Evolutionary conservation across 2,329 filamentous ascomycete species (phyloP).

Genomic region (Meredithiella fracta): DNA sequence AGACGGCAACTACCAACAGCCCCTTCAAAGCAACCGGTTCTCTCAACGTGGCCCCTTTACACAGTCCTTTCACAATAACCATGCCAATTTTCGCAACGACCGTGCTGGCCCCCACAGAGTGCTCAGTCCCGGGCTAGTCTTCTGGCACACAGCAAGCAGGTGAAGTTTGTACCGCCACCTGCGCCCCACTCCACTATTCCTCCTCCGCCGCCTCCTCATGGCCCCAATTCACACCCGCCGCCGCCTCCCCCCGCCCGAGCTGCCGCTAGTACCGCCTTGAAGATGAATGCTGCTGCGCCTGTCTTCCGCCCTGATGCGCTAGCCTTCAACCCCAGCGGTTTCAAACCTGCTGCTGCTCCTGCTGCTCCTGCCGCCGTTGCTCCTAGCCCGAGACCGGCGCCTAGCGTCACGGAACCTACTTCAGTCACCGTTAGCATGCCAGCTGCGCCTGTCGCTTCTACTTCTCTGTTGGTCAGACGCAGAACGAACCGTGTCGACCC

Average conservation of each 20-base stretch:
- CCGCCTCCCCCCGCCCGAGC: slow-evolving; percentile 22
- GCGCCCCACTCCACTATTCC: slow-evolving; percentile 19
- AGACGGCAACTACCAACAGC: not conserved
- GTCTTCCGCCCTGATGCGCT: slow-evolving; percentile 3
- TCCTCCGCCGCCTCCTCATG: slow-evolving; percentile 50
- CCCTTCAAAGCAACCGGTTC: not conserved
- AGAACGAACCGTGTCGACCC: slow-evolving; percentile 58
- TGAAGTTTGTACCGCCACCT: not conserved
- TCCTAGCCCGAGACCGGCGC: slow-evolving; percentile 1
- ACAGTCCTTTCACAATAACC: not conserved
- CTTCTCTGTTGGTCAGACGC: slow-evolving; percentile 41
- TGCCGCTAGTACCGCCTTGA: slow-evolving; percentile 27
- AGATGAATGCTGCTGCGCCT: slow-evolving; percentile 55
- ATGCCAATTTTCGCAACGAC: not conserved
- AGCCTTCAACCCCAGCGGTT: slow-evolving; percentile 57
- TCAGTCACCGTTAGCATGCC: not conserved
- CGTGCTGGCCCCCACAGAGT: slow-evolving; percentile 2
- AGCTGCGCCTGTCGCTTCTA: not conserved
- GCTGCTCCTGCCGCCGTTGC: not conserved
- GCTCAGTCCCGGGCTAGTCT: slow-evolving; percentile 1
- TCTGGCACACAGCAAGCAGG: not conserved
- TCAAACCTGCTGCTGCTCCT: slow-evolving; percentile 8
- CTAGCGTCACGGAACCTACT: slow-evolving; percentile 5
- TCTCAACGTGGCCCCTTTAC: too few species aligned
- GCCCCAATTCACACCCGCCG: slow-evolving; percentile 41